Evolutionary conservation across 1,139 yeast species (phyloP).

Genomic region (Yamadazyma trypodendri): DNA sequence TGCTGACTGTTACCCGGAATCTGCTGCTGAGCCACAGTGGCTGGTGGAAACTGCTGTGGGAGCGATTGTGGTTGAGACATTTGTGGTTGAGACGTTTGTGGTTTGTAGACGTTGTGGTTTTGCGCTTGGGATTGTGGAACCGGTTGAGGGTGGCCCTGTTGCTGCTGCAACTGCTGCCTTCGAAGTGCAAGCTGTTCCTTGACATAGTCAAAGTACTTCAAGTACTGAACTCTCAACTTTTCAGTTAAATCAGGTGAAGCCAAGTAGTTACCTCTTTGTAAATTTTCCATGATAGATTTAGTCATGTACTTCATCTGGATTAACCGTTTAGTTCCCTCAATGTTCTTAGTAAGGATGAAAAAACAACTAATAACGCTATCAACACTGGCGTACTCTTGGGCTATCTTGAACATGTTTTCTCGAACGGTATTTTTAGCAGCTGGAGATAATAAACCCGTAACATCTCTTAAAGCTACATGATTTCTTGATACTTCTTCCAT

Average conservation of each 20-base stretch:
- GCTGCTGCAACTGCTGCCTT: slow-evolving; percentile 32
- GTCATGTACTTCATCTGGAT: slow-evolving; percentile 80
- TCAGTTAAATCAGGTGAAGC: slow-evolving; percentile 70
- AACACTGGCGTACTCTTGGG: slow-evolving; percentile 65
- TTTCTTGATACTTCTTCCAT: slow-evolving; percentile 68
- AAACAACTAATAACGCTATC: slow-evolving; percentile 79
- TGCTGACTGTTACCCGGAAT: slow-evolving; percentile 5
- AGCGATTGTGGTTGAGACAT: slow-evolving; percentile 3
- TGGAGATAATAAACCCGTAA: slow-evolving; percentile 56
- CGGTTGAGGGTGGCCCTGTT: slow-evolving; percentile 12
- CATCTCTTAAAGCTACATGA: slow-evolving; percentile 65
- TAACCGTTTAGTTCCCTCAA: slow-evolving; percentile 71
- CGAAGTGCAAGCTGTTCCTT: slow-evolving; percentile 45
- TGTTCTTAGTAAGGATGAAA: slow-evolving; percentile 68
- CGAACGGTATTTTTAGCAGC: slow-evolving; percentile 66
- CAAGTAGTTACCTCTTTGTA: slow-evolving; percentile 60
- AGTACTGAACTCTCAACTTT: slow-evolving; percentile 69
- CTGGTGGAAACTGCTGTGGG: neutral
- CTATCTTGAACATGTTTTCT: slow-evolving; percentile 54
- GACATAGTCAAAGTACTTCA: slow-evolving; percentile 72
- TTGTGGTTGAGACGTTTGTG: slow-evolving; percentile 3
- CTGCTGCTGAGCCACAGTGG: no score
- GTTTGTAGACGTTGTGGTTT: slow-evolving; percentile 9
- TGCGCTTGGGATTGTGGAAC: slow-evolving; percentile 14
- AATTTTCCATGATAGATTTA: slow-evolving; percentile 68